Conservation (phyloP, 495 filamentous ascomycete species). For the Astrothelium subdiscretum region DNA sequence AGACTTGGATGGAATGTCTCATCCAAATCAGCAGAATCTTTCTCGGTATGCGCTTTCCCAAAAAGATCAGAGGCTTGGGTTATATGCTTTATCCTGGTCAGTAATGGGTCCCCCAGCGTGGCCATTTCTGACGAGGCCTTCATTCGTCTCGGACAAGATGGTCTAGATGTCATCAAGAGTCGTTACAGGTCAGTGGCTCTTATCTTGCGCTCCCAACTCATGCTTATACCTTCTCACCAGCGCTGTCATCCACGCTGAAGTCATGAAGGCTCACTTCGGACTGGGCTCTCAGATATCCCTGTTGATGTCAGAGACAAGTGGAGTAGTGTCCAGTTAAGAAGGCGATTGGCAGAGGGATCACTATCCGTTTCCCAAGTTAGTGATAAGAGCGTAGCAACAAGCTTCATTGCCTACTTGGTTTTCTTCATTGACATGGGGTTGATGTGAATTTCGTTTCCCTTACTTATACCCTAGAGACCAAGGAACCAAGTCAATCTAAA, state of each 20-base stretch:
- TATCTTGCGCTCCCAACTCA: neutral
- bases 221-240: neutral
- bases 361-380: too few species aligned
- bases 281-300: neutral
- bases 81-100: neutral
- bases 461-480: too few species aligned
- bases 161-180: neutral
- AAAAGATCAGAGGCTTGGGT: neutral
- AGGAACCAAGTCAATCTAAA: too few species aligned
- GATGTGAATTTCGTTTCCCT: too few species aligned
- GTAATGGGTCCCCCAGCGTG: neutral
- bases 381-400: too few species aligned
- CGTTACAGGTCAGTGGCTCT: neutral
- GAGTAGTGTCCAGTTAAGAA: too few species aligned
- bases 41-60: too few species aligned
- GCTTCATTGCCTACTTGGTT: too few species aligned
- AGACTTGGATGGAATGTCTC: neutral
- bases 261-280: neutral
- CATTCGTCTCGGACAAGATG: constrained; percentile 1
- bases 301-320: too few species aligned
- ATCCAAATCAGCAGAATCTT: neutral
- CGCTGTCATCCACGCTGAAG: constrained; percentile 2
- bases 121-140: neutral
- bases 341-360: neutral
- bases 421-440: too few species aligned